Base-by-base conservation (phyloP, 1,284 basidiomycete species). In the Rhizoctonia solani region DNA sequence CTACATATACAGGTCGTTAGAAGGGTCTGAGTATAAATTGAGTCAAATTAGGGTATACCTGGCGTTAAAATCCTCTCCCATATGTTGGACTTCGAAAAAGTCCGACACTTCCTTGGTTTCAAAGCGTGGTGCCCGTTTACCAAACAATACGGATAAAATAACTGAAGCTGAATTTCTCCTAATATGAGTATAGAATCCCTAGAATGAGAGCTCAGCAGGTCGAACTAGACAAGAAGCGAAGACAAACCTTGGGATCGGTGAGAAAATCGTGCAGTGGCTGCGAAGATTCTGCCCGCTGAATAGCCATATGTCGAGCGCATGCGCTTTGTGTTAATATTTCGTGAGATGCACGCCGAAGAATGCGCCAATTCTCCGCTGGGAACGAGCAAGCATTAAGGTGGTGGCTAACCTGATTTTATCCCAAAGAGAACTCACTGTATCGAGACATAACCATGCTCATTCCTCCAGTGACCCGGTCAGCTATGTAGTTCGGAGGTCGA, bases 181-280 rank as follows among this genome's bases (percentile, higher is more conserved):
- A 13, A 44, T 13, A 30, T 61, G 56, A 1, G 41, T 34, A 30
- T 34, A 61, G 21, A 61, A 61, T 2, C 25, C 14, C 56, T 52
- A 25, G 3, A 37, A 13, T 2, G 14, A 14, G n/a, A n/a, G n/a
- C n/a, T n/a, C 13, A 46, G 2, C n/a, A 13, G 3, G 32, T 16
- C 44, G 13, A n/a, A 21, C 19, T 19, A 16, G 19, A 25, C 9
- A 8, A 23, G 29, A 41, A 37, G 32, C 32, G 25, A 21, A 39
- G 13, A 52, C 70, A 29, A 67, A 78, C 77, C 54, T 76, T 70
- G 1, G 77, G 77, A 3, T 67, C 49, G 13, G 23, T 52, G 5
- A 63, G 54, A 8, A 76, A 52, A 41, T 78, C 77, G 44, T 75
- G 71, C 71, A 78, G 70, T 11, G 79, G 71, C 66, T 79, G 79